phyloP scores from a whole-genome alignment of 129 eudicot genomes.

The Gnaphalium uliginosum region DNA sequence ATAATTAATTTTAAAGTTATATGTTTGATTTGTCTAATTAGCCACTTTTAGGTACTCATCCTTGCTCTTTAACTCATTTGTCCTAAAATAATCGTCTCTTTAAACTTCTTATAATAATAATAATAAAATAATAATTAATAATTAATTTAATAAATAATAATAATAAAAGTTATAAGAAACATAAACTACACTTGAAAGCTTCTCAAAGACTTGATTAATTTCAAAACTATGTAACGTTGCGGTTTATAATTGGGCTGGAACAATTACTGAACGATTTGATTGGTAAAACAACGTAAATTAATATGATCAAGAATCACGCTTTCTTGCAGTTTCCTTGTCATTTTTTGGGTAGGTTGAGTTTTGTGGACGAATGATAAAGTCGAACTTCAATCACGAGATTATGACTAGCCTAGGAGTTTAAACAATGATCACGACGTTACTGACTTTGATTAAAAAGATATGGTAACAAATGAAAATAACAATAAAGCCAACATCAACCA shows the following conservation, averaged over 20 bases:
- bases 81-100: neutral
- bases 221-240: too few relatives aligned
- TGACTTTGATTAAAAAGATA: neutral
- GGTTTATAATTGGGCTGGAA: neutral
- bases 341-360: neutral
- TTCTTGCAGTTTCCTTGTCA: neutral
- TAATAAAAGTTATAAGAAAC: too few relatives aligned
- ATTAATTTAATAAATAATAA: too few relatives aligned
- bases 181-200: too few relatives aligned
- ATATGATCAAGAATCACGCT: neutral
- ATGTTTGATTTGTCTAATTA: conserved; percentile 6
- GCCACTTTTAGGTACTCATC: neutral
- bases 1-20: conserved; percentile 14
- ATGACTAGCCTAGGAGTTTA: neutral
- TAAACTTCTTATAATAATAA: neutral
- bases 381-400: neutral
- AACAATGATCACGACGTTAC: neutral
- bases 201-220: neutral
- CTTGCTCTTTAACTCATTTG: neutral
- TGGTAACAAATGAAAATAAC: neutral
- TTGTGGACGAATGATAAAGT: neutral
- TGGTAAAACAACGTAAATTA: neutral
- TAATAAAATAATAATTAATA: too few relatives aligned
- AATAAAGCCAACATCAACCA: neutral
- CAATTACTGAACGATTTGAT: too few relatives aligned